Evolutionary conservation across 768 basidiomycete species (phyloP), one percentile per base, ranked within the genome.

Genomic region (Tricholoma hemisulphureum): DNA sequence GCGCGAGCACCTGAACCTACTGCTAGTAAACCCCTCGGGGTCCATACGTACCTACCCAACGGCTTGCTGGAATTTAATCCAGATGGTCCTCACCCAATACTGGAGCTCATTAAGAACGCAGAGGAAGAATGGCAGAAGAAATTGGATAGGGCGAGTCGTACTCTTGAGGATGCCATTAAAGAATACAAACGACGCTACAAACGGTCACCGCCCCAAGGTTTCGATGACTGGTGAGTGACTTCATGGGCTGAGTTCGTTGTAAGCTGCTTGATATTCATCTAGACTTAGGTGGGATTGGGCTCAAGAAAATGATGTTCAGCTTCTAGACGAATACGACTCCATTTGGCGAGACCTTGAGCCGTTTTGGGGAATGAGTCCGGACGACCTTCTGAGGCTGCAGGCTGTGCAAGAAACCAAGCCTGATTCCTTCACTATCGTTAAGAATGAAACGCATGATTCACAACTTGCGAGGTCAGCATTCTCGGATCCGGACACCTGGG

Each of bases 281-380:
- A 46, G 45, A 48, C 28, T 24, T 35, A 80, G 80, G 81, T 82
- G 79, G 79, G 62, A 74, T 37, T 81, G 79, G 68, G 91, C 84
- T n/a, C 75, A 77, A 66, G 78, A 85, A 50, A 82, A 94, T 70
- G 74, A 83, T 16, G 85, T 92, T 23, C 84, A 86, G 64, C 84
- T 96, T 55, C 81, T 88, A 5, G 95, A 98, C 68, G 95, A 96
- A 71, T 96, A 93, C 63, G 91, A 91, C 64, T 77, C 78, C 24
- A 83, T 95, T 28, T 67, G 79, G 49, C 75, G 83, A 46, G 93
- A 96, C 67, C 75, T 98, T 4, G 85, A 86, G 51, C 91, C 93
- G 0, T 97, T 92, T 73, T 94, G 89, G 88, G 78, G 83, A 0
- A 72, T 96, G 34, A 70, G 76, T 32, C 80, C 80, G 0, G 55